Percentiles rank a stretch among this genome's conserved stretches.
These are phyloP conservation scores for Garcia nutans DNA, from an alignment of 345 rosid species.

Conservation along the genomic window DNA sequence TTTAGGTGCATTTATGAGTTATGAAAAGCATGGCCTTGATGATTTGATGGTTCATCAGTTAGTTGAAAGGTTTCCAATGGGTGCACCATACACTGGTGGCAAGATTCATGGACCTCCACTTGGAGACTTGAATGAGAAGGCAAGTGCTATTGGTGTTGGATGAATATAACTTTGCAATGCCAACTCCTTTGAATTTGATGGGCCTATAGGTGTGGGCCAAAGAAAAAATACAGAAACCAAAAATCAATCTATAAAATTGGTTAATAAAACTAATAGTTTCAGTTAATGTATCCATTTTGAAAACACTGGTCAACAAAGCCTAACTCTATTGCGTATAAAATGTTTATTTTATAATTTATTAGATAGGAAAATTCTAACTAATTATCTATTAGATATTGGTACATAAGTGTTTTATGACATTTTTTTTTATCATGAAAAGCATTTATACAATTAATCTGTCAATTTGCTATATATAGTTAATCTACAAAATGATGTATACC, in stretches of 20 bases:
- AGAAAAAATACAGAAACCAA: background rate
- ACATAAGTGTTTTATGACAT: no score
- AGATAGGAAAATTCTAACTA: no score
- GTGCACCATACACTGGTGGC: slow-evolving; percentile 98
- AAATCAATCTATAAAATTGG: background rate
- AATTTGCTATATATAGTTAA: no score
- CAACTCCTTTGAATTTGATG: slow-evolving; percentile 6
- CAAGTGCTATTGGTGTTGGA: slow-evolving; percentile 34
- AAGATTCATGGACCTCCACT: slow-evolving; percentile 96
- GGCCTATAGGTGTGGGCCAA: background rate
- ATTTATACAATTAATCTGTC: no score
- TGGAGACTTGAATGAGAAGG: slow-evolving; percentile 95
- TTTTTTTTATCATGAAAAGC: no score
- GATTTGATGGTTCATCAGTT: slow-evolving; percentile 97
- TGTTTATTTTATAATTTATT: no score
- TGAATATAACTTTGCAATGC: slow-evolving; percentile 13
- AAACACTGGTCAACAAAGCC: no score
- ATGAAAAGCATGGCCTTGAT: slow-evolving; percentile 96
- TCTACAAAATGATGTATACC: no score
- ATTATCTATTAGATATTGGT: no score
- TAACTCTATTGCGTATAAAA: no score
- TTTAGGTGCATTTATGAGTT: slow-evolving; percentile 98
- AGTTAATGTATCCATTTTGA: no score
- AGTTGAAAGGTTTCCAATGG: slow-evolving; percentile 99
- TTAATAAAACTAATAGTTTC: no score